Evolutionary conservation across 495 filamentous ascomycete genomes (phyloP), one percentile per base, ranked within the genome.

Genomic region (Aspergillus indologenus): DNA sequence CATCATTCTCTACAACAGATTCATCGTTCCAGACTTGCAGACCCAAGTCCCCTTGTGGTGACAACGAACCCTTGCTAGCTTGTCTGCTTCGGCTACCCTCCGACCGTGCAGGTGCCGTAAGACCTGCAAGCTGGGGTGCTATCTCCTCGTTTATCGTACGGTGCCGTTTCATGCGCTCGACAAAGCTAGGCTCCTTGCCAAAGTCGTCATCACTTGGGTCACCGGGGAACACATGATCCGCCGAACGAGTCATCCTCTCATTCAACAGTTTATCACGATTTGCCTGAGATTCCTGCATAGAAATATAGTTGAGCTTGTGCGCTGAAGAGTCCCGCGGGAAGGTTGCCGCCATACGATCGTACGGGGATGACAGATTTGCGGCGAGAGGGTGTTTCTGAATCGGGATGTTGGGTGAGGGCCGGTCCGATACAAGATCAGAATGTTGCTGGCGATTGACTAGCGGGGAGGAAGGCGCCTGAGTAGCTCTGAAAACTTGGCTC

Each of bases 391-490:
- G 70, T 17, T 69, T 65, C 52, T 81, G 78, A 12, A 80, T 73
- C 21, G 72, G 73, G 22, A 81, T 63, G 60, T 80, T 77, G n/a
- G 80, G 80, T 1, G 80, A 83, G 11, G 80, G 80, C 23, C 79
- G 76, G 45, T 80, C 78, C 12, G 79, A 81, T 50, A 74, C 43
- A 7, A 69, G 62, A 46, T 80, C 80, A 8, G 73, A 68, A 2
- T 73, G 69, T 2, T 8, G 34, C 4, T 69, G 63, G 9, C 63
- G 56, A 61, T 76, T 72, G 12, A 75, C 68, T 24, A 82, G 61
- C 2, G 80, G 80, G 14, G 80, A 82, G 2, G 79, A 80, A n/a
- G 76, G 71, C n/a, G 75, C 79, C 56, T 82, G 80, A 0, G 80
- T 83, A 11, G 76, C 74, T 47, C 69, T 74, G 62, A 83, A 83